These are phyloP conservation scores for Rhizophagus clarus DNA, from an alignment of 192 early-diverging fungal species.

Conservation along the genomic window DNA sequence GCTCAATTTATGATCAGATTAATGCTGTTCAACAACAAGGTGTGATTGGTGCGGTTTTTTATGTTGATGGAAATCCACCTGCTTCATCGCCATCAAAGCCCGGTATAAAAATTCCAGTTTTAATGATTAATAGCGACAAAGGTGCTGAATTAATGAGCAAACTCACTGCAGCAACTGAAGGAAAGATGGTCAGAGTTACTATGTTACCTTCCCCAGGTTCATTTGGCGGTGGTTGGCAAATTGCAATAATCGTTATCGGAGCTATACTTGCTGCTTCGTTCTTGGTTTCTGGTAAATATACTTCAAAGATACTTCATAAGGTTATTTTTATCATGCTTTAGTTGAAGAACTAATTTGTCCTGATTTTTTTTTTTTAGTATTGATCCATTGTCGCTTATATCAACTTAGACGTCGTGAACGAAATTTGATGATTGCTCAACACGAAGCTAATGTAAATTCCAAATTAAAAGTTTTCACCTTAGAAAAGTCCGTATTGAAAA, in stretches of 20 bases:
- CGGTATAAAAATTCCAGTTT: neutral
- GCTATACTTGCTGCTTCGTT: constrained; percentile 22
- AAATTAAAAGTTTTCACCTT: constrained; percentile 22
- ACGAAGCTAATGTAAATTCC: constrained; percentile 5
- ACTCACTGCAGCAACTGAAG: neutral
- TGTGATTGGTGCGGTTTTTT: constrained; percentile 16
- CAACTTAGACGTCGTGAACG: constrained; percentile 30
- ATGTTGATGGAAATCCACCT: neutral
- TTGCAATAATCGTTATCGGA: constrained; percentile 30
- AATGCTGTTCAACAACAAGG: neutral
- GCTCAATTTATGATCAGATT: constrained; percentile 14
- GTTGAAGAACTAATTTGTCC: neutral
- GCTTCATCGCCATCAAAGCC: neutral
- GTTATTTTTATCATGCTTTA: neutral
- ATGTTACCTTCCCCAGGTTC: neutral
- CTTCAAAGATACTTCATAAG: neutral
- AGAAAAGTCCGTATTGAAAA: constrained; percentile 22
- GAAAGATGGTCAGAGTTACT: neutral
- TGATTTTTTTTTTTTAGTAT: constrained; percentile 1
- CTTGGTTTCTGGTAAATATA: constrained; percentile 23
- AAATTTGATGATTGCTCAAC: constrained; percentile 15
- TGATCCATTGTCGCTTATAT: constrained; percentile 30
- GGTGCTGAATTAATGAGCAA: neutral
- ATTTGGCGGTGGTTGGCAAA: constrained; percentile 18
- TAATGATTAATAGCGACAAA: neutral